Conservation (phyloP, 2,329 filamentous ascomycete genomes). For the Penicillium capsulatum region DNA sequence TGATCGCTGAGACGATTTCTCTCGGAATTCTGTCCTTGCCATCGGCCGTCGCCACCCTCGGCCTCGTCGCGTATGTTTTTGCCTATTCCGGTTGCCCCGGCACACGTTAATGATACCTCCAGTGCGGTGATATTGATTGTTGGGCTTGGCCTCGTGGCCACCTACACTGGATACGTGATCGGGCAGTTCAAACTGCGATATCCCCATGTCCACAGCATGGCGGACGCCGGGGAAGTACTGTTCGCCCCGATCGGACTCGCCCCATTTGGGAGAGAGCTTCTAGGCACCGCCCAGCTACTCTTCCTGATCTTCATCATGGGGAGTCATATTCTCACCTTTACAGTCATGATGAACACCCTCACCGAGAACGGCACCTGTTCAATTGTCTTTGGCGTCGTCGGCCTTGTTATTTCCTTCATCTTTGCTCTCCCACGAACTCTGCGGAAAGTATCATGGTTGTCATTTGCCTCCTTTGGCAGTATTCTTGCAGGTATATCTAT, state of each 20-base stretch:
- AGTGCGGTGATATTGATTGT: conserved; percentile 53
- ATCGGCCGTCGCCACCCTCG: conserved; percentile 16
- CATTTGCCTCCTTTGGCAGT: conserved; percentile 47
- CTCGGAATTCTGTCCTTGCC: conserved; percentile 20
- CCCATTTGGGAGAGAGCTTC: conserved; percentile 56
- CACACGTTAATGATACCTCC: background rate
- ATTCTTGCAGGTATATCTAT: too few species aligned
- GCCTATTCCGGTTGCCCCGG: background rate
- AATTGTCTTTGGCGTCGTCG: conserved; percentile 59
- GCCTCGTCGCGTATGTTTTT: conserved; percentile 13
- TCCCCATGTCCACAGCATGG: conserved; percentile 62
- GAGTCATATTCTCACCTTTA: conserved; percentile 67
- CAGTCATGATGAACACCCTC: conserved; percentile 63
- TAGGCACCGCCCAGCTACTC: conserved; percentile 58
- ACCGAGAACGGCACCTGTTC: conserved; percentile 60
- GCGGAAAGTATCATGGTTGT: conserved; percentile 53
- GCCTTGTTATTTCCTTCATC: conserved; percentile 55
- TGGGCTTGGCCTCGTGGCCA: conserved; percentile 52
- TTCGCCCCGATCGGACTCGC: conserved; percentile 59
- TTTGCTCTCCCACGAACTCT: conserved; percentile 60
- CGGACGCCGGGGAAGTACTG: conserved; percentile 62
- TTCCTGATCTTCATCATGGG: conserved; percentile 66
- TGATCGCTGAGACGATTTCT: conserved; percentile 24
- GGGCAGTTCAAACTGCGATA: conserved; percentile 54
- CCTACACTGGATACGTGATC: conserved; percentile 57